Percentiles rank a stretch among this genome's conserved stretches.
Evolutionary conservation across 805 yeast genomes (phyloP).

Genomic region (Hanseniaspora lachancei): DNA sequence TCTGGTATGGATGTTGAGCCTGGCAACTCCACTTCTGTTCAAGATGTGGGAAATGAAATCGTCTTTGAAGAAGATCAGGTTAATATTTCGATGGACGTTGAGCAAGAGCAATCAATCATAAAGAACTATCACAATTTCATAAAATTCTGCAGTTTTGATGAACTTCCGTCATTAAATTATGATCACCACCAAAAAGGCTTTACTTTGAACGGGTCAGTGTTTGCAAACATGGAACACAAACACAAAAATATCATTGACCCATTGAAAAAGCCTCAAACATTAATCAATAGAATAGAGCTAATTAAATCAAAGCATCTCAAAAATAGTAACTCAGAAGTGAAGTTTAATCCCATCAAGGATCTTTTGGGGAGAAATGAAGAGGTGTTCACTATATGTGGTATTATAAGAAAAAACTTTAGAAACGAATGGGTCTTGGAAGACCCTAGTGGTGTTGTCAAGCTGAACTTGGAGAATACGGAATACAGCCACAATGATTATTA

Average conservation of each 20-base stretch:
- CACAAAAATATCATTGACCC: conserved; percentile 1
- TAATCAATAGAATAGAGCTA: conserved; percentile 37
- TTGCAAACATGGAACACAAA: neutral
- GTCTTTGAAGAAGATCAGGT: neutral
- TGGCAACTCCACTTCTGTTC: conserved; percentile 5
- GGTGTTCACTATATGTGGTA: conserved; percentile 65
- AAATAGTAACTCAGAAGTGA: conserved; percentile 15
- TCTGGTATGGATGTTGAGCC: neutral
- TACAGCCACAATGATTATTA: conserved; percentile 52
- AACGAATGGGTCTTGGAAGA: conserved; percentile 76
- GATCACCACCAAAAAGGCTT: neutral
- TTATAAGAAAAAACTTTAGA: conserved; percentile 46
- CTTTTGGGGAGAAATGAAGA: conserved; percentile 73
- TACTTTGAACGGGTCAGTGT: neutral
- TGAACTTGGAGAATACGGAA: conserved; percentile 24
- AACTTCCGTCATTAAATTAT: conserved; percentile 2
- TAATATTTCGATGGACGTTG: neutral
- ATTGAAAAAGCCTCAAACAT: neutral
- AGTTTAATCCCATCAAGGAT: conserved; percentile 66
- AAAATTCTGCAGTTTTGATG: conserved; percentile 1
- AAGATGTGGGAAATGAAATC: neutral
- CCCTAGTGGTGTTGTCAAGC: conserved; percentile 50
- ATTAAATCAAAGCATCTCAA: conserved; percentile 17
- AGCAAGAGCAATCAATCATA: neutral
- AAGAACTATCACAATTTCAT: conserved; percentile 2